Conservation (phyloP, 495 filamentous ascomycete species). For the Glutinoglossum americanum region DNA sequence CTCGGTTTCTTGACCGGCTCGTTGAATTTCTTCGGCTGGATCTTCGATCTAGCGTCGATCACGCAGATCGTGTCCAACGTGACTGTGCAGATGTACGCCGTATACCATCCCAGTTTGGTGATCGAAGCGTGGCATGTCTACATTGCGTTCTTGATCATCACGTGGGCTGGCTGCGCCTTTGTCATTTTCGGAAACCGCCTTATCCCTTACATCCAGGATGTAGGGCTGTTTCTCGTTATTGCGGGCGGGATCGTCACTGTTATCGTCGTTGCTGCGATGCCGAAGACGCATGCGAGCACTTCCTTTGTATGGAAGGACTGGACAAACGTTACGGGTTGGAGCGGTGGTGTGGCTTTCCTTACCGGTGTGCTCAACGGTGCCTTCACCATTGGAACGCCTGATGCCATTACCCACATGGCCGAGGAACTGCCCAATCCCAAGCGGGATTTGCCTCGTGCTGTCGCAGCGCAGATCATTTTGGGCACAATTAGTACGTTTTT, state of each 20-base stretch:
- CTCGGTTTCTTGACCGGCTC: constrained; percentile 62
- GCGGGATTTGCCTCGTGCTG: constrained; percentile 36
- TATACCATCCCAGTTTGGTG: constrained; percentile 41
- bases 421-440: constrained; percentile 57
- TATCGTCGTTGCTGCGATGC: constrained; percentile 57
- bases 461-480: constrained; percentile 19
- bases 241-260: constrained; percentile 49
- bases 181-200: constrained; percentile 50
- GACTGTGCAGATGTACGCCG: constrained; percentile 45
- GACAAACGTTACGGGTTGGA: constrained; percentile 48
- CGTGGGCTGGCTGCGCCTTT: constrained; percentile 40
- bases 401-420: constrained; percentile 53
- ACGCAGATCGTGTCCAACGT: constrained; percentile 46
- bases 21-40: constrained; percentile 67
- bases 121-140: constrained; percentile 56
- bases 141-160: constrained; percentile 40
- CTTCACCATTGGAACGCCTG: constrained; percentile 65
- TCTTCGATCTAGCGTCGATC: constrained; percentile 44
- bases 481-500: constrained; percentile 7
- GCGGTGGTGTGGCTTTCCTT: constrained; percentile 55
- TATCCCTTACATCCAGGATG: constrained; percentile 41
- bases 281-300: constrained; percentile 33
- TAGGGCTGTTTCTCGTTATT: constrained; percentile 49
- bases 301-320: constrained; percentile 40
- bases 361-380: constrained; percentile 71